Conservation (phyloP, 768 basidiomycete species). For the Suillus subaureus region DNA sequence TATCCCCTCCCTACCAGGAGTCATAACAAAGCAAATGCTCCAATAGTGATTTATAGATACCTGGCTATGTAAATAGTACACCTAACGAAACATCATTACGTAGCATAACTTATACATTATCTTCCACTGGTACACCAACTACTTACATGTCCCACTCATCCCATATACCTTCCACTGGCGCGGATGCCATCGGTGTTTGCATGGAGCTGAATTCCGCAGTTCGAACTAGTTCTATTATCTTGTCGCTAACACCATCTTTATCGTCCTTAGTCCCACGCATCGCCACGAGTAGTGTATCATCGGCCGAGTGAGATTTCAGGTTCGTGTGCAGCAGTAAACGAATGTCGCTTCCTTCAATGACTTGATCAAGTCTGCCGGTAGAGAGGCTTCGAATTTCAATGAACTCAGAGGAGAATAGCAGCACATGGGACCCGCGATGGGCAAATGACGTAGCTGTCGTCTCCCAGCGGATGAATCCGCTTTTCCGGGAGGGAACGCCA, state of each 20-base stretch:
- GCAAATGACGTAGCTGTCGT: slow-evolving; percentile 64
- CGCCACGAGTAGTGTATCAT: slow-evolving; percentile 59
- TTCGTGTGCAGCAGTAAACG: slow-evolving; percentile 55
- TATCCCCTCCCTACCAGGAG: not conserved
- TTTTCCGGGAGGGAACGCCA: slow-evolving; percentile 63
- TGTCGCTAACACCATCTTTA: slow-evolving; percentile 57
- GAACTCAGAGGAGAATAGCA: slow-evolving; percentile 75
- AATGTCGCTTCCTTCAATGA: slow-evolving; percentile 74
- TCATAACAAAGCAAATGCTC: not conserved
- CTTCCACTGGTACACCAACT: not conserved
- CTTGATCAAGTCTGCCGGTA: slow-evolving; percentile 75
- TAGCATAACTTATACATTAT: slow-evolving; percentile 19
- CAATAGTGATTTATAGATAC: slow-evolving; percentile 7
- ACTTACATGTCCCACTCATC: slow-evolving; percentile 75
- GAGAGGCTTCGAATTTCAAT: slow-evolving; percentile 70
- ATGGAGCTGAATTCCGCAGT: slow-evolving; percentile 56
- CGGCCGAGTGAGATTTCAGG: slow-evolving; percentile 20
- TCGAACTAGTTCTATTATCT: slow-evolving; percentile 67
- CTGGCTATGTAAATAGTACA: slow-evolving; percentile 12
- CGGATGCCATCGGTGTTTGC: slow-evolving; percentile 34
- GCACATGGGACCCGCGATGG: slow-evolving; percentile 59
- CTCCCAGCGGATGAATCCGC: slow-evolving; percentile 79
- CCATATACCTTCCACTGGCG: slow-evolving; percentile 44
- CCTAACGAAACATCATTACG: slow-evolving; percentile 10
- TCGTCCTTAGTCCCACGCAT: slow-evolving; percentile 66